Evolutionary conservation across 768 basidiomycete species (phyloP), one percentile per base, ranked within the genome.

Genomic region (Pisolithus orientalis): DNA sequence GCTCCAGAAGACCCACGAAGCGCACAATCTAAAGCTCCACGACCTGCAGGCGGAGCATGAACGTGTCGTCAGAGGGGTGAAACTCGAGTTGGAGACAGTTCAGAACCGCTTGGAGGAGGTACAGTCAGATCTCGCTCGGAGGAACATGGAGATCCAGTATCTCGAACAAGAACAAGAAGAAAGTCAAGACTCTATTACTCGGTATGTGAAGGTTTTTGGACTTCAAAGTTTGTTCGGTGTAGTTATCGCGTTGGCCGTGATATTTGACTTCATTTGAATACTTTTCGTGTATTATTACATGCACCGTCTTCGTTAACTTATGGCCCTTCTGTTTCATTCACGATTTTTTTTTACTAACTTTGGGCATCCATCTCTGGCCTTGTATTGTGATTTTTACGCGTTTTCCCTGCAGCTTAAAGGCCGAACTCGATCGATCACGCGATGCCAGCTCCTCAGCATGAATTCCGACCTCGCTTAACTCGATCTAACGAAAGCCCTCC

Each of bases 81-180:
- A 70, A 61, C 77, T 78, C 34, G 78, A 89, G 60, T 73, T 90
- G 7, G 82, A 84, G 34, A 68, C 66, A 9, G 71, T 80, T 11
- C 68, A 75, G 52, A 55, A 61, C 27, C 79, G 74, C 62, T 71
- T 79, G 38, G 72, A 73, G 17, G 82, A 83, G 47, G 70, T 84
- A 43, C 74, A 83, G 59, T 72, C 78, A 52, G 83, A 87, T 56
- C 69, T 87, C 49, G 74, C 70, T 5, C 76, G 85, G 55, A 90
- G 89, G 67, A 75, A 76, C 52, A 84, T 92, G 87, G 90, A 92
- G 70, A 85, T 91, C 44, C 76, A 81, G 57, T 87, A 84, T 67
- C 75, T 89, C 51, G 88, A 89, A 62, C 80, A 83, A 64, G 87
- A 90, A 25, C 81, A 86, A 62, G 87, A 90, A 39, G 90, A 92